Percentiles rank a stretch among this genome's conserved stretches.
Evolutionary conservation across 2,329 filamentous ascomycete genomes (phyloP).

Genomic region (Teratosphaeria destructans): DNA sequence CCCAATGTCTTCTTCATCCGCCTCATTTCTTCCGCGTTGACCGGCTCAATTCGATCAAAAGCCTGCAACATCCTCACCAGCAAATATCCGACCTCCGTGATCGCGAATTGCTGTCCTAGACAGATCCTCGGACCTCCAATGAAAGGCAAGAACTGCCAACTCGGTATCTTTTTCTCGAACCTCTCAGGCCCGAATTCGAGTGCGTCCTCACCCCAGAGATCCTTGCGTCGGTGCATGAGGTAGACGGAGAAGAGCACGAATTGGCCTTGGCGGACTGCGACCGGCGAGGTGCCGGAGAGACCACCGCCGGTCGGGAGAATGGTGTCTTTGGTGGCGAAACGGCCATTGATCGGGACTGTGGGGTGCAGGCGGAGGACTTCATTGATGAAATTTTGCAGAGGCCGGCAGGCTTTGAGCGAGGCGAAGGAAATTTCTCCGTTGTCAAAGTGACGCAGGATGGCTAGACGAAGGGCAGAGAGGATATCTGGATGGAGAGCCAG

Average conservation of each 20-base stretch:
- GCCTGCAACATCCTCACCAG: slow-evolving; percentile 32
- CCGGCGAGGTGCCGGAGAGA: slow-evolving; percentile 42
- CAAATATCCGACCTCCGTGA: slow-evolving; percentile 36
- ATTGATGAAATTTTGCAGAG: slow-evolving; percentile 40
- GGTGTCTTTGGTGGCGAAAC: slow-evolving; percentile 59
- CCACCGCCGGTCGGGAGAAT: slow-evolving; percentile 57
- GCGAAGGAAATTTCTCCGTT: slow-evolving; percentile 39
- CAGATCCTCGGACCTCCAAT: slow-evolving; percentile 20
- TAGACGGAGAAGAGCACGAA: slow-evolving; percentile 23
- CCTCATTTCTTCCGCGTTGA: slow-evolving; percentile 6
- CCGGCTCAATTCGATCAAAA: slow-evolving; percentile 21
- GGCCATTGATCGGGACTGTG: slow-evolving; percentile 63
- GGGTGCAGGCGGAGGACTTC: slow-evolving; percentile 63
- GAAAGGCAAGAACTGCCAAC: slow-evolving; percentile 23
- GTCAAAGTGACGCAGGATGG: slow-evolving; percentile 37
- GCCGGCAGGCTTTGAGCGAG: slow-evolving; percentile 62
- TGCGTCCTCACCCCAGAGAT: slow-evolving; percentile 31
- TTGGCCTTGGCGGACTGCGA: slow-evolving; percentile 32
- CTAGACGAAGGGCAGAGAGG: slow-evolving; percentile 39
- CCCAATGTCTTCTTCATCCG: slow-evolving; percentile 13
- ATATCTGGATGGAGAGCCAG: slow-evolving; percentile 41
- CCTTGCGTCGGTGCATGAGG: slow-evolving; percentile 28
- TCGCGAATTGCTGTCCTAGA: slow-evolving; percentile 36
- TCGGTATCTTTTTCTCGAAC: slow-evolving; percentile 18
- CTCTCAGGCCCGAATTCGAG: slow-evolving; percentile 29